Evolutionary conservation across 345 rosid species (phyloP), one percentile per base, ranked within the genome.

Genomic region (Noccaea caerulescens): DNA sequence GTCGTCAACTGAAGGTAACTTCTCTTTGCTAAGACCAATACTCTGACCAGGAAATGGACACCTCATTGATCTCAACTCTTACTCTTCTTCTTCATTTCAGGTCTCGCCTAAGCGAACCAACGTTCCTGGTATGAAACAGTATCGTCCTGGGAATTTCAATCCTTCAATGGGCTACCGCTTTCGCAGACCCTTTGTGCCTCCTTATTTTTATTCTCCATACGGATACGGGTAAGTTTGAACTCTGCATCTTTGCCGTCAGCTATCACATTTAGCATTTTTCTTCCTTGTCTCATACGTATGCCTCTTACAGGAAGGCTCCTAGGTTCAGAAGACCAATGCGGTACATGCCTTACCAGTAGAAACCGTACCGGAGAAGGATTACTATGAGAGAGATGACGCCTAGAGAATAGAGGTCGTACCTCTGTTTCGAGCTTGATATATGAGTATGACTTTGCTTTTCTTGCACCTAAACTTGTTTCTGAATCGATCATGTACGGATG

Each of bases 51-150:
- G 4, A 27, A 27, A 27, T 27, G 4, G 30, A 27, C 30, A 20
- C 30, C 30, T 27, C 30, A 2, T 2, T 27, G 30, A 30, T 45
- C 42, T 8, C 32, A 20, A 25, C 1, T 46, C 8, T 34, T 43
- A 16, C 47, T 63, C 69, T 32, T 11, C 30, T 52, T 53, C 7
- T 47, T 58, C 25, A 14, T 3, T 16, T 52, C 76, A 86, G 99
- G 97, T 93, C 50, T 72, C 83, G 69, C 89, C 87, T 7, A 93
- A 93, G 80, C 82, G 99, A 79, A 89, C 97, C 37, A 93, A 93
- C 72, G 91, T 91, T 72, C 98, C 97, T 39, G 98, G 97, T 68
- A 66, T 91, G 91, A 93, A 93, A 83, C 99, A 87, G 80, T 88
- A 66, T 71, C 90, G 86, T 49, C 83, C 91, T 3, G 81, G 96